phyloP scores from a whole-genome alignment of 345 rosid genomes.

The Xanthoceras sorbifolium region DNA sequence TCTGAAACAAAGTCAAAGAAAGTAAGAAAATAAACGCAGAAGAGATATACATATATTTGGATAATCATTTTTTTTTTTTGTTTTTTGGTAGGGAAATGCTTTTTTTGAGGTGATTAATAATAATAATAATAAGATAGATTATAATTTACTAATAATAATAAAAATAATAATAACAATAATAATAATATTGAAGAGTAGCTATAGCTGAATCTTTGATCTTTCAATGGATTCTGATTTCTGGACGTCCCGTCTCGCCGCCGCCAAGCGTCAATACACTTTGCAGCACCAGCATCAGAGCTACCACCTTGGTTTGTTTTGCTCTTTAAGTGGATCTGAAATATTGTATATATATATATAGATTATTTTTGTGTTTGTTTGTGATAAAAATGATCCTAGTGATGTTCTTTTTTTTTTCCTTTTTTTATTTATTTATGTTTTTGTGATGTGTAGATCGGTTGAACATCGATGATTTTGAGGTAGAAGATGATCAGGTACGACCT shows the following conservation, averaged over 20 bases:
- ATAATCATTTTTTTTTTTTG: not conserved
- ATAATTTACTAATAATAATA: no score
- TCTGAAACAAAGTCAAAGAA: conserved; percentile 7
- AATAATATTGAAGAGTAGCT: not conserved
- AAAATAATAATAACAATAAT: not conserved
- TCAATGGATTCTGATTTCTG: conserved; percentile 63
- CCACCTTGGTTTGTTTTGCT: conserved; percentile 36
- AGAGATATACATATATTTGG: not conserved
- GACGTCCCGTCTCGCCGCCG: conserved; percentile 60
- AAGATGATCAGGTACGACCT: conserved; percentile 49
- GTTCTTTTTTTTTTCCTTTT: not conserved
- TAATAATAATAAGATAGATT: not conserved
- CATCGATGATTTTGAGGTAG: conserved; percentile 62
- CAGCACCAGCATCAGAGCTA: conserved; percentile 51
- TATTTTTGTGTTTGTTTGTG: not conserved
- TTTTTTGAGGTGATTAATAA: not conserved
- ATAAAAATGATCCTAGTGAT: no score
- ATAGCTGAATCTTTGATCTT: conserved; percentile 20
- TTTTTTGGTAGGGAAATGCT: not conserved
- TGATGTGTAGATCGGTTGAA: conserved; percentile 46
- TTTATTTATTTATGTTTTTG: not conserved
- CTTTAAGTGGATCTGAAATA: not conserved
- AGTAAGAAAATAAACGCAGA: not conserved
- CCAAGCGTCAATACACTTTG: conserved; percentile 54
- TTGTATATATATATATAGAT: not conserved